Evolutionary conservation across 345 rosid genomes (phyloP), one percentile per base, ranked within the genome.

Genomic region (Iberis pinnata): DNA sequence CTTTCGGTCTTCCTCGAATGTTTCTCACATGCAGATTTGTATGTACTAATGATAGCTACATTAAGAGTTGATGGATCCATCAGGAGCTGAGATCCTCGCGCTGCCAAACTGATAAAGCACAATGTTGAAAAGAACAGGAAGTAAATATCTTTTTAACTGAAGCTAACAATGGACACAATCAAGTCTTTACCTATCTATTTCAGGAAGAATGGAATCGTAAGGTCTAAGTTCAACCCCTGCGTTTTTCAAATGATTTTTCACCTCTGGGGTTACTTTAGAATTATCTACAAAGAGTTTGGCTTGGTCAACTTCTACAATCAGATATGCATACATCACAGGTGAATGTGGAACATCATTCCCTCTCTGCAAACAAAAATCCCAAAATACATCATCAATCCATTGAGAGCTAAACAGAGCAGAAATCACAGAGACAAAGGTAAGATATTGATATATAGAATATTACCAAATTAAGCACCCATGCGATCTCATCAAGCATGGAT

Each of bases 391-490:
- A 55, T 49, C 53, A 61, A 49, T 27, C 16, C 48, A 8, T 16
- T 61, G 49, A 43, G 40, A 55, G 3, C 61, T 51, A 60, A n/a
- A 15, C 36, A 8, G 16, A 33, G 37, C 22, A 58, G 27, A 56
- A 18, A 37, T 36, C 19, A 65, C 12, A 38, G 7, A 12, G 27
- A 17, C 25, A 39, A 18, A 12, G 12, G 18, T 51, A 44, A 52
- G 41, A 39, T 19, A 26, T 40, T 53, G 36, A 39, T 51, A 17
- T 51, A 17, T 20, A 42, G 55, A 64, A 9, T 11, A 44, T 54
- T 84, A 90, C 98, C 96, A 84, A 63, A 80, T 90, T 90, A 66
- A 90, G 80, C 53, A 84, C 68, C 98, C 96, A 90, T 40, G 98
- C 92, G 61, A 87, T 76, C 73, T 90, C 98, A 77, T 90, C 96